Percentiles rank a stretch among this genome's conserved stretches.
Evolutionary conservation across 2,329 filamentous ascomycete species (phyloP).

Genomic region (Ascochyta clinopodiicola): DNA sequence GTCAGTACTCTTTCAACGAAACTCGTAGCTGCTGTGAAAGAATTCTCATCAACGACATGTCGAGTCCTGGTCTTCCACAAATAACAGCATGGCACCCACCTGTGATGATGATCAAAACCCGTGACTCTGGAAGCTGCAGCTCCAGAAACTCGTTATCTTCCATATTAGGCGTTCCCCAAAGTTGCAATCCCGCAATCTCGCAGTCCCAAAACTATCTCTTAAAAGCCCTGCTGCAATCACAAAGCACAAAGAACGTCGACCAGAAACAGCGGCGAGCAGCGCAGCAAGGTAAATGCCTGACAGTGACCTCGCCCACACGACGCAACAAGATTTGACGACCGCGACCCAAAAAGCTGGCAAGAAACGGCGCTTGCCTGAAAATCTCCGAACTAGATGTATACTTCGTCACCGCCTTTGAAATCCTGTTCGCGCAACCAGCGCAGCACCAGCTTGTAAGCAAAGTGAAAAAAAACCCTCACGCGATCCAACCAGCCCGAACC

Average conservation of each 20-base stretch:
- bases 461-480: neutral
- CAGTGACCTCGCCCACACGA: neutral
- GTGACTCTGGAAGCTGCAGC: slow-evolving; percentile 68
- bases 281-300: slow-evolving; percentile 11
- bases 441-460: too few relatives aligned
- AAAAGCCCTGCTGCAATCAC: neutral
- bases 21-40: neutral
- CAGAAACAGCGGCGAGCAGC: slow-evolving; percentile 1
- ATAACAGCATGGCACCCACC: slow-evolving; percentile 55
- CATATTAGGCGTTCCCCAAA: slow-evolving; percentile 3
- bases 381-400: neutral
- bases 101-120: slow-evolving; percentile 89
- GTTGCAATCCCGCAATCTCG: neutral
- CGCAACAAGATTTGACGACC: slow-evolving; percentile 1
- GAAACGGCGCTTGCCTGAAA: slow-evolving; percentile 5
- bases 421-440: neutral
- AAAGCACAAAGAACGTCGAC: neutral
- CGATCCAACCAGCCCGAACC: neutral
- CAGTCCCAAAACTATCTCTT: slow-evolving; percentile 15
- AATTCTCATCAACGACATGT: neutral
- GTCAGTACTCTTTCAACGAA: neutral
- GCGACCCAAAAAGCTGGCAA: neutral
- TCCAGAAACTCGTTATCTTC: slow-evolving; percentile 27
- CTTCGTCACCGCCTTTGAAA: neutral
- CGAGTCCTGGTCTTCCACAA: neutral